Percentiles rank a stretch among this genome's conserved stretches.
Evolutionary conservation across 140 eudicot species (phyloP).

Genomic region (Senecio squalidus): DNA sequence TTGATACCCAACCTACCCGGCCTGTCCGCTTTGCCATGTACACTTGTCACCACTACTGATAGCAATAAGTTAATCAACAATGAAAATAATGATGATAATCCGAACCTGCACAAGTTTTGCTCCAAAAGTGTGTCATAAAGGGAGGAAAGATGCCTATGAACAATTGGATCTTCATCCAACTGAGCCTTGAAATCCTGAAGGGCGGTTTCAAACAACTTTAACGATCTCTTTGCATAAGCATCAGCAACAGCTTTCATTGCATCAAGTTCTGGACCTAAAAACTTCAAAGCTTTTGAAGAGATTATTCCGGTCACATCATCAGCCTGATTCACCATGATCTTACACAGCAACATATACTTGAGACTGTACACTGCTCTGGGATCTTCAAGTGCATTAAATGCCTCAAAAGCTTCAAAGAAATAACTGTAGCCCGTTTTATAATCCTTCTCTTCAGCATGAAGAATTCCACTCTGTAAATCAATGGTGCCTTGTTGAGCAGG

Average conservation of each 20-base stretch:
- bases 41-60: not conserved
- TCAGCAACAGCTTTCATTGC: constrained; percentile 97
- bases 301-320: constrained; percentile 92
- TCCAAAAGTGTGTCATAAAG: constrained; percentile 80
- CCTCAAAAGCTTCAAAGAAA: constrained; percentile 90
- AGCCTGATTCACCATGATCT: constrained; percentile 88
- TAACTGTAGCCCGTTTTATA: constrained; percentile 91
- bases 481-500: constrained; percentile 95
- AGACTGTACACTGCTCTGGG: constrained; percentile 80
- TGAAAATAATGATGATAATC: not conserved
- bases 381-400: constrained; percentile 87
- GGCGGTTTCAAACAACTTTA: constrained; percentile 75
- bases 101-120: constrained; percentile 88
- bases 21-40: not conserved
- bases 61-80: too few relatives aligned
- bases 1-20: not conserved
- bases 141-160: constrained; percentile 43
- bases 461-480: constrained; percentile 87
- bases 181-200: constrained; percentile 42
- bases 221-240: constrained; percentile 80
- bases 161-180: constrained; percentile 7
- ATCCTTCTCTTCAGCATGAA: constrained; percentile 95
- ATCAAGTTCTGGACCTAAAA: constrained; percentile 85
- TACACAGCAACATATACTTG: constrained; percentile 86
- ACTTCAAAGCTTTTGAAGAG: constrained; percentile 75